Conservation (phyloP, 2,329 filamentous ascomycete species). For the Beauveria rudraprayagi region DNA sequence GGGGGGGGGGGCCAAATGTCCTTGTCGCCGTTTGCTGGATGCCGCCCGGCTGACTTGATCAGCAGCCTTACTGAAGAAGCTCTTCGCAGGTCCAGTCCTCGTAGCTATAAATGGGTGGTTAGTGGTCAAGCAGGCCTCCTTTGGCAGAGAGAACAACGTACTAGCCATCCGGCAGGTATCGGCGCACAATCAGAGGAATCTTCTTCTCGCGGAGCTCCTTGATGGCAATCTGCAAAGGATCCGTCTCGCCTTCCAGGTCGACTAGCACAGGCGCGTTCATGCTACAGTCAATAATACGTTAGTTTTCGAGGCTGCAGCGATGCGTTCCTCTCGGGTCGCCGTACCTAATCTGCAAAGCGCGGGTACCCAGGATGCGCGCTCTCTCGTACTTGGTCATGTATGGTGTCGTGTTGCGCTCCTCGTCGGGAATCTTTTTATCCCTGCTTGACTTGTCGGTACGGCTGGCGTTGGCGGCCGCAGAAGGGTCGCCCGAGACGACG, state of each 20-base stretch:
- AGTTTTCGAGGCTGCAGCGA: conserved; percentile 4
- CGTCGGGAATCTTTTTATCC: conserved; percentile 84
- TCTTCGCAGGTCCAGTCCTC: conserved; percentile 99
- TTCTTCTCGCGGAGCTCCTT: conserved; percentile 98
- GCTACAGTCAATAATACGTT: conserved; percentile 37
- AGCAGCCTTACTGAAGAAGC: conserved; percentile 53
- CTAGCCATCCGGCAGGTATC: conserved; percentile 95
- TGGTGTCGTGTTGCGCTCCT: conserved; percentile 83
- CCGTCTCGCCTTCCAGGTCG: conserved; percentile 93
- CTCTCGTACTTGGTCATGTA: conserved; percentile 99
- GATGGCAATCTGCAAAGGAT: conserved; percentile 93
- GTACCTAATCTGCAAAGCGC: conserved; percentile 91
- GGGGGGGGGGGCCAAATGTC: not conserved
- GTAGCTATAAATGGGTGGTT: conserved; percentile 52
- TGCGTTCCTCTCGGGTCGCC: conserved; percentile 18
- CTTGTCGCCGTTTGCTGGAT: not conserved
- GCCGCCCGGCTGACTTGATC: not conserved
- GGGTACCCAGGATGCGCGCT: conserved; percentile 84
- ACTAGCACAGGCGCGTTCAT: conserved; percentile 97
- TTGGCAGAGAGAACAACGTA: conserved; percentile 40
- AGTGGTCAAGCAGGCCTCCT: conserved; percentile 7
- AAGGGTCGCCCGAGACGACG: conserved; percentile 53
- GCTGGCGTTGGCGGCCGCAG: conserved; percentile 49
- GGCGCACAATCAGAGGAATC: conserved; percentile 88
- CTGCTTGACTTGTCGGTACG: conserved; percentile 49